Evolutionary conservation across 73 alveolate species (phyloP).

Genomic region (Stentor coeruleus): DNA sequence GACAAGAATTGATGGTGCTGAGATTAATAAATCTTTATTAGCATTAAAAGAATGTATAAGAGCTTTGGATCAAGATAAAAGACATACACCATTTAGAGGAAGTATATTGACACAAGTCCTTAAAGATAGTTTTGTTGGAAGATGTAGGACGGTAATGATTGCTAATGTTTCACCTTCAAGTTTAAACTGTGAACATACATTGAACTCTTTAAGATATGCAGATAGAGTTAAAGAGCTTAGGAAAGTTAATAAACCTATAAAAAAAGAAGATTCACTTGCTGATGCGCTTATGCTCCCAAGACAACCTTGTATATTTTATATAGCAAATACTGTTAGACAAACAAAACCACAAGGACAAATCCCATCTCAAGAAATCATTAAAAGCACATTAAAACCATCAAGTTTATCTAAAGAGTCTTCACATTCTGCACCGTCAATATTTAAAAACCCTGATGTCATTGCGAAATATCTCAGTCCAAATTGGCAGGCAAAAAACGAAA

Average conservation of each 20-base stretch:
- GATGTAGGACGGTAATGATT: slow-evolving; percentile 99
- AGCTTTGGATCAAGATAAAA: slow-evolving; percentile 96
- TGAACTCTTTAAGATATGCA: slow-evolving; percentile 82
- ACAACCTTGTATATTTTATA: too few relatives aligned
- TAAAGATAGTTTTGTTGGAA: slow-evolving; percentile 99
- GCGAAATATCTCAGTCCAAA: too few relatives aligned
- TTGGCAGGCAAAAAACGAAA: too few relatives aligned
- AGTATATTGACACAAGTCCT: slow-evolving; percentile 96
- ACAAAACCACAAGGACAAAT: too few relatives aligned
- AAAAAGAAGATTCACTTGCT: slow-evolving; percentile 8
- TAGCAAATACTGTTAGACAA: too few relatives aligned
- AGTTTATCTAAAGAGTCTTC: too few relatives aligned
- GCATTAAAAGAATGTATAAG: slow-evolving; percentile 99
- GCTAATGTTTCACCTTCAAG: slow-evolving; percentile 97
- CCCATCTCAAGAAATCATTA: too few relatives aligned
- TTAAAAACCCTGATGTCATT: too few relatives aligned
- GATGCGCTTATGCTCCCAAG: slow-evolving; percentile 17
- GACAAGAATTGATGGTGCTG: slow-evolving; percentile 99
- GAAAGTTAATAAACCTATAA: background rate
- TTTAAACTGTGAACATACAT: slow-evolving; percentile 95
- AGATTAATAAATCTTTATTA: slow-evolving; percentile 96
- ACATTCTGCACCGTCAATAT: too few relatives aligned
- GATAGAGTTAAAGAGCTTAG: background rate
- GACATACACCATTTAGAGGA: slow-evolving; percentile 98
- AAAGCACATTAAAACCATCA: too few relatives aligned